These are phyloP conservation scores for Chondrus crispus DNA, from an alignment of 23 red algal species.

Conservation along the genomic window DNA sequence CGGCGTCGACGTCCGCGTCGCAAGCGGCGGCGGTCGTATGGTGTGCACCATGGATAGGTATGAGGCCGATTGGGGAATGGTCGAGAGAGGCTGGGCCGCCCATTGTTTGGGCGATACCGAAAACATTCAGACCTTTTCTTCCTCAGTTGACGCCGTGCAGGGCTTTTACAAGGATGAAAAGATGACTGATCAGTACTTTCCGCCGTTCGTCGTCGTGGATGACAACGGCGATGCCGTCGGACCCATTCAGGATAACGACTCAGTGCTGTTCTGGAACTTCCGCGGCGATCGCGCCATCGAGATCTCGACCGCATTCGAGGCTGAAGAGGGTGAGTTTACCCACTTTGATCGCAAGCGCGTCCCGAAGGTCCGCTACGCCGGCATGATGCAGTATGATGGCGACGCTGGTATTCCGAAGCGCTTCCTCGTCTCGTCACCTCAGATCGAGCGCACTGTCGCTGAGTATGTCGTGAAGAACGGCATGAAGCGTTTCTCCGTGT, in stretches of 20 bases:
- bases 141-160: constrained; percentile 58
- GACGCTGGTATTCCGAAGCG: constrained; percentile 75
- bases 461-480: constrained; percentile 70
- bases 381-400: constrained; percentile 93
- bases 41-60: constrained; percentile 87
- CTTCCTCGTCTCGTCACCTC: constrained; percentile 68
- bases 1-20: constrained; percentile 61
- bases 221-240: constrained; percentile 63
- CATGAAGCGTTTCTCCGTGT: constrained; percentile 63
- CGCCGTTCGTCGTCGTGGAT: constrained; percentile 81
- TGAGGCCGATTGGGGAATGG: constrained; percentile 83
- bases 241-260: constrained; percentile 72
- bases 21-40: constrained; percentile 75
- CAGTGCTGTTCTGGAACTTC: constrained; percentile 93
- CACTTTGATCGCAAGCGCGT: constrained; percentile 77
- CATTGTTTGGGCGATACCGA: constrained; percentile 72
- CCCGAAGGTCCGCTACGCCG: constrained; percentile 75
- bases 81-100: constrained; percentile 74
- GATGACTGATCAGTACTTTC: constrained; percentile 83
- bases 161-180: constrained; percentile 72
- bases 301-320: constrained; percentile 81
- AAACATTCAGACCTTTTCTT: constrained; percentile 55
- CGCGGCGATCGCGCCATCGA: constrained; percentile 86
- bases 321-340: constrained; percentile 56
- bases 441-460: constrained; percentile 55